Evolutionary conservation across 2,329 filamentous ascomycete genomes (phyloP).

Genomic region (Cryoendolithus antarcticus): DNA sequence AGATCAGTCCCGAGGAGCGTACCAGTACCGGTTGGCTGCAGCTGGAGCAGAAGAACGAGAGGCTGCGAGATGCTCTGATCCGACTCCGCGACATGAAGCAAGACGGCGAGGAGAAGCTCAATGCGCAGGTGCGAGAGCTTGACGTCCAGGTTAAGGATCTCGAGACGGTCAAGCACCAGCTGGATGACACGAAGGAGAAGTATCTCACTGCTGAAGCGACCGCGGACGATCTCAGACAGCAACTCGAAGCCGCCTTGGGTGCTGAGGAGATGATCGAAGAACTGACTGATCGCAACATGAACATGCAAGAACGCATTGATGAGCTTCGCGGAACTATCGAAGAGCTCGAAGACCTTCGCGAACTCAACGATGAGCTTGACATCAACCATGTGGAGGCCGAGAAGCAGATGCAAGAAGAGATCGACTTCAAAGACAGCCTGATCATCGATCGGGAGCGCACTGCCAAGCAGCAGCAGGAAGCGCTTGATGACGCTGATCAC

Average conservation of each 20-base stretch:
- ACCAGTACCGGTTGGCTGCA: slow-evolving; percentile 80
- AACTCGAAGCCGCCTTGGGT: slow-evolving; percentile 76
- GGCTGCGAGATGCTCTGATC: slow-evolving; percentile 73
- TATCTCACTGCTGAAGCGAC: slow-evolving; percentile 59
- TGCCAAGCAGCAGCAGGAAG: slow-evolving; percentile 62
- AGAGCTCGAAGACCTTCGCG: slow-evolving; percentile 78
- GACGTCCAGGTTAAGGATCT: slow-evolving; percentile 31
- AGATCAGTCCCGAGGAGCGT: slow-evolving; percentile 79
- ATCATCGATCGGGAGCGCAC: slow-evolving; percentile 68
- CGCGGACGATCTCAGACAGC: slow-evolving; percentile 76
- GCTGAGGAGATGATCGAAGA: slow-evolving; percentile 93
- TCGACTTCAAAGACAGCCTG: slow-evolving; percentile 75
- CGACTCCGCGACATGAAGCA: slow-evolving; percentile 76
- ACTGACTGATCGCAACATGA: slow-evolving; percentile 75
- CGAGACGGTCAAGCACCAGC: slow-evolving; percentile 42
- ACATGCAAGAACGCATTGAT: slow-evolving; percentile 68
- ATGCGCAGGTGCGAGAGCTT: slow-evolving; percentile 41
- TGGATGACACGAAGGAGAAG: slow-evolving; percentile 58
- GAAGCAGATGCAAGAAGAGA: slow-evolving; percentile 85
- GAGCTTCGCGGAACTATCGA: slow-evolving; percentile 71
- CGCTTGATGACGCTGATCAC: slow-evolving; percentile 78
- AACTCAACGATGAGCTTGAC: slow-evolving; percentile 90
- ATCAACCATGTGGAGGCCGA: slow-evolving; percentile 86
- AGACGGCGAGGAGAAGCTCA: slow-evolving; percentile 69
- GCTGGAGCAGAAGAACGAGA: slow-evolving; percentile 81